Evolutionary conservation across 805 yeast genomes (phyloP).

Genomic region (Candida peoriensis): DNA sequence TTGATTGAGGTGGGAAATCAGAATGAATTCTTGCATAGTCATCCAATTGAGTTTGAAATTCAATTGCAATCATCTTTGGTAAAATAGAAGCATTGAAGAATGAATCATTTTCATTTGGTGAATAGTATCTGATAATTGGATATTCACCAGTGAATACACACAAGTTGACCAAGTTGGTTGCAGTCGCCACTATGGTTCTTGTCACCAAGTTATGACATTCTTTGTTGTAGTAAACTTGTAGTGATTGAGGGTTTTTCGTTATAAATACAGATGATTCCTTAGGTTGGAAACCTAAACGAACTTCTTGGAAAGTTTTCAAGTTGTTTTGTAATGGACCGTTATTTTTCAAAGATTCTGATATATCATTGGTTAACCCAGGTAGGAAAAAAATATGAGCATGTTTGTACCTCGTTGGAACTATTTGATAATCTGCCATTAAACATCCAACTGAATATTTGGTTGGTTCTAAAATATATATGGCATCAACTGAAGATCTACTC

Average conservation of each 20-base stretch:
- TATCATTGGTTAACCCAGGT: constrained; percentile 44
- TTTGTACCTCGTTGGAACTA: constrained; percentile 65
- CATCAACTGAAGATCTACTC: constrained; percentile 64
- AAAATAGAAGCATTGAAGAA: constrained; percentile 51
- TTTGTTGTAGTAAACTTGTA: constrained; percentile 68
- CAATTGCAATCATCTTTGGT: constrained; percentile 66
- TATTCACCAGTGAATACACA: constrained; percentile 83
- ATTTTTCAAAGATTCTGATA: constrained; percentile 25
- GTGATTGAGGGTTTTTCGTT: constrained; percentile 55
- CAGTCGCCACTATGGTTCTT: constrained; percentile 52
- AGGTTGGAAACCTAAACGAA: constrained; percentile 53
- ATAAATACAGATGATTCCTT: constrained; percentile 68
- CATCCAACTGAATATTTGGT: constrained; percentile 66
- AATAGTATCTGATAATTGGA: constrained; percentile 76
- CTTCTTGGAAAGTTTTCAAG: constrained; percentile 31
- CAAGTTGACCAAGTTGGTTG: constrained; percentile 60
- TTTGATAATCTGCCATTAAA: constrained; percentile 65
- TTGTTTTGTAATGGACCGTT: constrained; percentile 26
- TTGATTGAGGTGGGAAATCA: constrained; percentile 55
- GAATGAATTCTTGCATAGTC: constrained; percentile 66
- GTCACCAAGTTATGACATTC: constrained; percentile 58
- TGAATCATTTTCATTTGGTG: constrained; percentile 43
- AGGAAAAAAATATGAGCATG: constrained; percentile 69
- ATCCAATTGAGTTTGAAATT: constrained; percentile 67
- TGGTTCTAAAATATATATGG: constrained; percentile 75